These are phyloP conservation scores for Blastobotrys aristatus DNA, from an alignment of 1,139 yeast species.

Conservation along the genomic window DNA sequence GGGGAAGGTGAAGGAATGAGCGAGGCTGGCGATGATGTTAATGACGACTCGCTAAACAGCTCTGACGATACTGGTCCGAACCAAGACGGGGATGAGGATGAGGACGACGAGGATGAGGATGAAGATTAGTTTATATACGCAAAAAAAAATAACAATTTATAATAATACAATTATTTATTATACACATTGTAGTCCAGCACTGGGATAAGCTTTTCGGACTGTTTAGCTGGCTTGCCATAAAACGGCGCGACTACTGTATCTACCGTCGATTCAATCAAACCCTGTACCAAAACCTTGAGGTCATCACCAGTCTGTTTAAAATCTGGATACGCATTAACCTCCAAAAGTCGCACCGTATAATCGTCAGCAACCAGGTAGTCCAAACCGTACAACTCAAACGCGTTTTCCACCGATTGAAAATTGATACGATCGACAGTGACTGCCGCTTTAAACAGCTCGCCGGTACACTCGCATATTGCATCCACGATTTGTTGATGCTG, in stretches of 20 bases:
- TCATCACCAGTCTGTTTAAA: conserved; percentile 90
- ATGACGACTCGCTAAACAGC: not conserved
- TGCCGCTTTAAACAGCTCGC: conserved; percentile 82
- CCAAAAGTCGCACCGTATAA: conserved; percentile 56
- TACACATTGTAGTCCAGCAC: conserved; percentile 9
- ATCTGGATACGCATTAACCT: conserved; percentile 92
- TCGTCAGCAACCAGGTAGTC: conserved; percentile 72
- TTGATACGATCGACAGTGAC: conserved; percentile 71
- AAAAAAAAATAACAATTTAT: not conserved
- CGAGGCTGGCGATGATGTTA: conserved; percentile 5
- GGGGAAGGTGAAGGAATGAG: conserved; percentile 48
- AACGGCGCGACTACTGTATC: conserved; percentile 28
- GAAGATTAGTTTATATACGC: not conserved
- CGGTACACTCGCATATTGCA: conserved; percentile 56
- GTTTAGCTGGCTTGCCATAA: conserved; percentile 14
- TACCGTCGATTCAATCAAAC: conserved; percentile 30
- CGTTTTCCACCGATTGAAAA: conserved; percentile 80
- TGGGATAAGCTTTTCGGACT: conserved; percentile 1
- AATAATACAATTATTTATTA: not conserved
- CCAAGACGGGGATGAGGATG: no score
- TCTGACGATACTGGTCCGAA: no score
- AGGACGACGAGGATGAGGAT: no score
- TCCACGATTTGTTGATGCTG: conserved; percentile 43
- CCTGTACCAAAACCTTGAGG: conserved; percentile 54
- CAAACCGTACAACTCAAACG: conserved; percentile 81